A percentile compares a stretch with the other conserved stretches of the same genome.
phyloP scores from a whole-genome alignment of 805 yeast species.

The Lipomyces yamadae region DNA sequence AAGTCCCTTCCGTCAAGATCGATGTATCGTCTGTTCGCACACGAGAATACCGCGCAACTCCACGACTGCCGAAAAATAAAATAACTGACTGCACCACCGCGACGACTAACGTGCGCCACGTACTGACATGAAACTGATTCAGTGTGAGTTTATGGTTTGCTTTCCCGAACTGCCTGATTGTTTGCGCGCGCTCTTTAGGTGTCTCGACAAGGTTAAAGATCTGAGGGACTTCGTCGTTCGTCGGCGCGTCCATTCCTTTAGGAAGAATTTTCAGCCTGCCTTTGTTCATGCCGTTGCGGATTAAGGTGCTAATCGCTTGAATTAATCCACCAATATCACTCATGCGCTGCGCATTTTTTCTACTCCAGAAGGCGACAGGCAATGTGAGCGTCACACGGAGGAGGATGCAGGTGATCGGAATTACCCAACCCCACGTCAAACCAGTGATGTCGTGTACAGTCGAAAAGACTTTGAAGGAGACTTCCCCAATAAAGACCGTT shows the following conservation, averaged over 20 bases:
- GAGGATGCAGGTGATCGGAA: slow-evolving; percentile 30
- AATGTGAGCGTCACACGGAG: slow-evolving; percentile 27
- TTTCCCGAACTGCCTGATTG: slow-evolving; percentile 6
- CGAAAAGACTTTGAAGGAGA: slow-evolving; percentile 24
- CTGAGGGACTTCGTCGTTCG: not conserved
- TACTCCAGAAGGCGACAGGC: slow-evolving; percentile 29
- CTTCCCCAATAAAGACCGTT: slow-evolving; percentile 13
- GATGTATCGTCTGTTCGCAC: slow-evolving; percentile 18
- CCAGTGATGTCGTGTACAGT: slow-evolving; percentile 32
- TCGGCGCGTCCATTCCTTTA: slow-evolving; percentile 1
- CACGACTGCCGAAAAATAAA: slow-evolving; percentile 29
- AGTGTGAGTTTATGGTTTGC: slow-evolving; percentile 5
- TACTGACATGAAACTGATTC: slow-evolving; percentile 13
- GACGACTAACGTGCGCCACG: slow-evolving; percentile 15
- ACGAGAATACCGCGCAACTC: slow-evolving; percentile 23
- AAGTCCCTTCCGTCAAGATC: slow-evolving; percentile 10
- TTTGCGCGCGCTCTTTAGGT: slow-evolving; percentile 3
- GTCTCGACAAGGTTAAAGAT: slow-evolving; percentile 8
- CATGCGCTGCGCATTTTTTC: slow-evolving; percentile 10
- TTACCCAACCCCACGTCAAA: slow-evolving; percentile 26
- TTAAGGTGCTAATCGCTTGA: slow-evolving; percentile 6
- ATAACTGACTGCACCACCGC: slow-evolving; percentile 22
- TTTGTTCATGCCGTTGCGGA: slow-evolving; percentile 4
- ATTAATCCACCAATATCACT: slow-evolving; percentile 10
- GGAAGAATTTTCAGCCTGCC: slow-evolving; percentile 17